Base-by-base conservation (phyloP, 106 monocot genomes). In the Narthecium ossifragum region DNA sequence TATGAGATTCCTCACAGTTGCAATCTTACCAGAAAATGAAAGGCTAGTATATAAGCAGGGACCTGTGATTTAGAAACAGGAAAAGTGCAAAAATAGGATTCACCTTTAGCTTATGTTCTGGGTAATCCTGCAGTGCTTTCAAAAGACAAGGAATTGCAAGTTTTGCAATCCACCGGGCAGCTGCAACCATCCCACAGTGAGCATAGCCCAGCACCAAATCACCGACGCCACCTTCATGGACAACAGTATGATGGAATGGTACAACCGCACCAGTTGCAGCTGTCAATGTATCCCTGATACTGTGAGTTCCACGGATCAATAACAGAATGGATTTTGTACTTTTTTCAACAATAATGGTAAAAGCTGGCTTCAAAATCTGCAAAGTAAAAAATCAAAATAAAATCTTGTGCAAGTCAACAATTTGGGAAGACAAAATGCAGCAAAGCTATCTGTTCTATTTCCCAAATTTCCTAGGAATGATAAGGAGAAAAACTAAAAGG, bases 141-240 rank as follows among this genome's bases (percentile, higher is more conserved):
- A 69, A 51, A 10, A 96, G 90, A 76, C 83, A 76, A 73, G 94
- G 94, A 38, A 78, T 80, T 59, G 94, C 86, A 70, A 86, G 75
- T 69, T 90, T 96, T 21, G 90, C 83, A 66, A 90, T 96, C 90
- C 90, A 96, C 31, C 90, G 67, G 51, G 94, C 94, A 70, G 94
- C 94, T 34, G 90, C 94, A 71, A 96, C 90, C 94, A 90, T 96
- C 38, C 94, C 94, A 73, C 84, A 96, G 62, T 96, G 94, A 9
- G 90, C 94, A 75, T 96, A 96, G 0, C 94, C 94, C 41, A 96
- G 70, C 66, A 96, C 74, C 43, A 96, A 57, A 69, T 96, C 67
- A 51, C 83, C 80, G 46, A 96, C 75, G 55, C 94, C 90, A 68
- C 86, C 83, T 66, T 90, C 80, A 62, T 71, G 50, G 51, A 90